Evolutionary conservation across 768 basidiomycete genomes (phyloP).

Genomic region (Holtermannia corniformis): DNA sequence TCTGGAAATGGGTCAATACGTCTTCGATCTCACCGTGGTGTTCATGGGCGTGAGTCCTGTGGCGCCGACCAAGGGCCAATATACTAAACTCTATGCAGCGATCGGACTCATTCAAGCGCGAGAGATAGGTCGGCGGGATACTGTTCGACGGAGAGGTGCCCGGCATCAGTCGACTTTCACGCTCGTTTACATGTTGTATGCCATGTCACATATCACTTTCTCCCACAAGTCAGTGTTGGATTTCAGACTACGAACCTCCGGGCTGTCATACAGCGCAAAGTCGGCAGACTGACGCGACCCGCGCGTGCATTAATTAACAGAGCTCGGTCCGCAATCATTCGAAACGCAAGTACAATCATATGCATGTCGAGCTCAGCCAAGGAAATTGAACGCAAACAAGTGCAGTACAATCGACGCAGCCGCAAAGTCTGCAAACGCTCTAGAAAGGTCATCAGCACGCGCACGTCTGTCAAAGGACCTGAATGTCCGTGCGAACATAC

Average conservation of each 20-base stretch:
- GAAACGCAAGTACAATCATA: neutral
- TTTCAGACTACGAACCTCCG: too few relatives aligned
- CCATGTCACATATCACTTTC: too few relatives aligned
- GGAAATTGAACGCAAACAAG: conserved; percentile 97
- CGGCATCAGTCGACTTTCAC: too few relatives aligned
- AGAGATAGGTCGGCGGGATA: conserved; percentile 39
- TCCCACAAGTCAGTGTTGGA: too few relatives aligned
- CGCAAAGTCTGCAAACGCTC: conserved; percentile 95
- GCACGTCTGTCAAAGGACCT: neutral
- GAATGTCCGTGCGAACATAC: conserved; percentile 48
- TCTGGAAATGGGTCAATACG: conserved; percentile 75
- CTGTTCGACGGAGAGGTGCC: too few relatives aligned
- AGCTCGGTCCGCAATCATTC: neutral
- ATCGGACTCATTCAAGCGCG: conserved; percentile 64
- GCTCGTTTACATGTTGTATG: too few relatives aligned
- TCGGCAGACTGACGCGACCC: too few relatives aligned
- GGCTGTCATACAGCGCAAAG: too few relatives aligned
- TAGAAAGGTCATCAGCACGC: conserved; percentile 44
- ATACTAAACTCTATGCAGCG: conserved; percentile 46
- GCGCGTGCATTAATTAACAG: too few relatives aligned
- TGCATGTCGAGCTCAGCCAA: conserved; percentile 52
- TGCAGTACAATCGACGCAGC: conserved; percentile 91
- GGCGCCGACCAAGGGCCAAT: conserved; percentile 1
- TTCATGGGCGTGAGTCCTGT: conserved; percentile 58
- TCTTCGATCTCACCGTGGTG: conserved; percentile 77